phyloP scores from a whole-genome alignment of 73 alveolate species.

The Durusdinium trenchii region DNA sequence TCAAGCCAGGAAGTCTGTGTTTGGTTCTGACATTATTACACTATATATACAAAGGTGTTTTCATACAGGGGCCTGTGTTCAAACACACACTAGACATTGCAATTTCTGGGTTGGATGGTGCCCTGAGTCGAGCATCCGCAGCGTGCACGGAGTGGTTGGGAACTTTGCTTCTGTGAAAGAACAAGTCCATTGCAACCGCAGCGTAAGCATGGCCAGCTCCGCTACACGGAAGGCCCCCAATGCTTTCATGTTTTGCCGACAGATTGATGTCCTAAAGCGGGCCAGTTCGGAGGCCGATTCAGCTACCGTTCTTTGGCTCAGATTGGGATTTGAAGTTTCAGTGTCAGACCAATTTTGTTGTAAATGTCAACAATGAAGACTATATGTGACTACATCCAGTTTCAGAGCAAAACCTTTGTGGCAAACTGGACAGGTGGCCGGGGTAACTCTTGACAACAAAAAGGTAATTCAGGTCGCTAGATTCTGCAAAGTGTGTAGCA shows the following conservation, averaged over 20 bases:
- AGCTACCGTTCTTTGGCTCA: neutral
- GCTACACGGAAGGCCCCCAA: neutral
- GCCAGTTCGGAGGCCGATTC: neutral
- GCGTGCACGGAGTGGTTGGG: neutral
- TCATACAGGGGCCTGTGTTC: no score
- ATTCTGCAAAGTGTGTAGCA: no score
- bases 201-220: neutral
- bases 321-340: neutral
- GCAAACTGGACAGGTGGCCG: neutral
- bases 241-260: neutral
- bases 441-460: neutral
- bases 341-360: neutral
- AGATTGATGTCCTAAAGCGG: neutral
- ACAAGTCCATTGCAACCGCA: neutral
- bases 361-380: no score
- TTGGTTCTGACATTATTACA: neutral
- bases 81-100: neutral
- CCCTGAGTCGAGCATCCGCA: neutral
- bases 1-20: neutral
- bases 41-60: neutral
- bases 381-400: no score
- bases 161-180: neutral
- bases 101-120: neutral
- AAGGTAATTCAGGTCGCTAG: neutral
- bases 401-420: neutral